Evolutionary conservation across 192 early-diverging fungal species (phyloP), one percentile per base, ranked within the genome.

Genomic region (Rhizophagus sp.): DNA sequence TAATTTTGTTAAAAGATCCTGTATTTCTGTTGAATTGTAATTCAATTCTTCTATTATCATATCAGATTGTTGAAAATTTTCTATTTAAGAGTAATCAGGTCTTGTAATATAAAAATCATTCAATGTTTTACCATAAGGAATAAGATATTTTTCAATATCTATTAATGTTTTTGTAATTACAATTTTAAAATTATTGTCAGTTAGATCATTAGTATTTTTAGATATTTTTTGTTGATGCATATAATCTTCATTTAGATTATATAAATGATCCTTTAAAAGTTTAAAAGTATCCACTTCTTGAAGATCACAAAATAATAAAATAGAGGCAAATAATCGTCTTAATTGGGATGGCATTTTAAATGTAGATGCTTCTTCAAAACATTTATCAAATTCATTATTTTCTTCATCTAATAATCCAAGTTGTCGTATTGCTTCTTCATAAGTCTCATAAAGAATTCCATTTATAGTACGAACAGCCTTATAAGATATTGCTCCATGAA

Each of bases 321-420:
- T 79, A 25, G 41, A 27, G 8, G 77, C 50, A 79, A 84, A 84
- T 30, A 81, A 63, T 19, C 50, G 50, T 27, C 80, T 67, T 10
- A 84, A 8, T 57, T 41, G 3, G 15, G 2, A 50, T 8, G 76
- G 47, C 47, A 79, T 52, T 33, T 22, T 7, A 34, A 27, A 69
- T 2, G 5, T 22, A 0, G 24, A 19, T 8, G 49, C 75, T 64
- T 82, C 76, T 24, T 73, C 1, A 34, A 79, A 44, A 61, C 30
- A 52, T 12, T 74, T 36, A 1, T 24, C 34, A 57, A 61, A 82
- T 62, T 84, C 78, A 27, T 69, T 30, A 39, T 82, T 30, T 3
- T 34, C 79, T 39, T 80, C 75, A 39, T 78, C 75, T 1, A 84
- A 79, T 34, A 84, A 47, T 19, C 66, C 67, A 19, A 39, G 74